Evolutionary conservation across 1,139 yeast species (phyloP), one percentile per base, ranked within the genome.

Genomic region (Zygoascus meyerae): DNA sequence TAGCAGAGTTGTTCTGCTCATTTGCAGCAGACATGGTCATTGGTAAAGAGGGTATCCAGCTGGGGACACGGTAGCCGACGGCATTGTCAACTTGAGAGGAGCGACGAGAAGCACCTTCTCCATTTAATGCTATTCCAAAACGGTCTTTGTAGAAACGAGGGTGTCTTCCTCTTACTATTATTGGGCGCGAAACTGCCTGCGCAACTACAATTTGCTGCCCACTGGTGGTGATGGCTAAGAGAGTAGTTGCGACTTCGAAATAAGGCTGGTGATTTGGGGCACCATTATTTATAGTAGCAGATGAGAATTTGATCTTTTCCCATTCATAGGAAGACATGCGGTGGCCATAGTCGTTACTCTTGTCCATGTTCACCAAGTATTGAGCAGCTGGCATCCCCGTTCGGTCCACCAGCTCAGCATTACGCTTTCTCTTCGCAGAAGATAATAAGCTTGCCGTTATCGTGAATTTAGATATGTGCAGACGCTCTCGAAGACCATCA

Each of bases 151-250:
- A 80, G 55, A 81, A 81, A 26, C 79, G 71, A 2, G 86, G 86
- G 55, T 80, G 81, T 50, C 86, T 64, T 2, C 86, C 86, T 50
- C 86, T 64, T 3, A 80, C 86, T 33, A 79, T 77, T 6, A 80
- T 76, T 1, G 83, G 83, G 34, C 44, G 35, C 2, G 51, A 48
- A 12, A 35, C n/a, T 4, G 46, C 46, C n/a, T 30, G 34, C 14
- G 46, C 28, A 7, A 48, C 42, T 5, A 36, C 18, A 2, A 48
- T 16, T 2, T 31, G 30, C 14, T 41, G 26, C 5, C 51, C 51
- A 3, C 43, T 21, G 2, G 34, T 33, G 16, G 49, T 48, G 21
- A 36, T 12, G 8, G 49, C 51, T 2, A 34, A 16, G 18, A 46
- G 43, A 1, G 35, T 38, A 10, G 41, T 46, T 30, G 34, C 29